Evolutionary conservation across 768 basidiomycete species (phyloP), one percentile per base, ranked within the genome.

Genomic region (Lactarius quietus): DNA sequence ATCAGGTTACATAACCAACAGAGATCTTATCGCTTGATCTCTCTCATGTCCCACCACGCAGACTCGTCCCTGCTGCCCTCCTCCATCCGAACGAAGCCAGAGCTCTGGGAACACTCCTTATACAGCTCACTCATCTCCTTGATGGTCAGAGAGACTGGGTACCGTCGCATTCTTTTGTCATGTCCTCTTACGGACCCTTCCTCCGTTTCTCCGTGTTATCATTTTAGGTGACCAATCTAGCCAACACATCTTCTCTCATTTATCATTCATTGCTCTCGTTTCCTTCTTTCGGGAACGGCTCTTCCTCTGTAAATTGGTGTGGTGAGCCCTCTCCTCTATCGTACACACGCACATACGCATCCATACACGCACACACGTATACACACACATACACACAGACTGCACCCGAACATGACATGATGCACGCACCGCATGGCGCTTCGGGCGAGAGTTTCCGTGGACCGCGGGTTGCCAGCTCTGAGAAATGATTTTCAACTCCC

Each of bases 291-390:
- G 92, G 91, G 33, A 79, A 80, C 18, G 78, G 75, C 6, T 77
- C 83, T 41, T 83, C 85, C 60, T 84, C 89, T 3, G 92, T 96
- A 26, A 96, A 96, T 73, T 98, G 95, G 95, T 89, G 89, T 78
- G 95, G 95, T 95, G 70, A 78, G 91, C 76, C 33, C 29, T n/a
- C 62, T 61, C 41, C 41, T 65, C 53, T 62, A 14, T 23, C 48
- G 48, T 14, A 28, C 26, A 51, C 26, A 51, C 26, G 23, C 14
- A 12, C 26, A n/a, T 10, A 23, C 43, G 23, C n/a, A 23, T 20
- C n/a, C 14, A 51, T 2, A 26, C 7, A 17, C 26, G 23, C 26
- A 23, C 48, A 51, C 23, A 45, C 43, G 23, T 23, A 18, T 36
- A 43, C 3, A 45, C 43, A 23, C 43, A 5, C 48, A 26, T 12